These are phyloP conservation scores for Vararia minispora DNA, from an alignment of 768 basidiomycete species.

Conservation along the genomic window DNA sequence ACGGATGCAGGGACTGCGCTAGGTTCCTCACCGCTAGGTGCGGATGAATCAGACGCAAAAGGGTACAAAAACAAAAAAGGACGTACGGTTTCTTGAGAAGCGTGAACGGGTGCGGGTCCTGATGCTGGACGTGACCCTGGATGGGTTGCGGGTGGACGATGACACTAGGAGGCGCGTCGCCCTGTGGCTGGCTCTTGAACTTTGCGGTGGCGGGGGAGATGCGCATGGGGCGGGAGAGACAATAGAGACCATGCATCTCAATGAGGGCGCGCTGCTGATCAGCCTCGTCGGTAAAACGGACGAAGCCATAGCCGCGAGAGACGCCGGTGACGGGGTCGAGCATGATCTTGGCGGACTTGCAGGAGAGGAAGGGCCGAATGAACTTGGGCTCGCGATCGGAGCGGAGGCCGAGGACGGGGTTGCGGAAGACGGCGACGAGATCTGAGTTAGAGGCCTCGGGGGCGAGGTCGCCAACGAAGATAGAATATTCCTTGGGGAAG, in stretches of 20 bases:
- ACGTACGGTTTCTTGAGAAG: too few species aligned
- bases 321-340: slow-evolving; percentile 83
- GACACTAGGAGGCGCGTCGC: too few species aligned
- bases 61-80: too few species aligned
- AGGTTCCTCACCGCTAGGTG: too few species aligned
- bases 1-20: too few species aligned
- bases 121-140: too few species aligned
- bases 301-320: slow-evolving; percentile 87
- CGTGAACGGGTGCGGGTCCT: too few species aligned
- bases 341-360: slow-evolving; percentile 96
- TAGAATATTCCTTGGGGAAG: slow-evolving; percentile 80
- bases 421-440: slow-evolving; percentile 86
- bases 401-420: slow-evolving; percentile 75
- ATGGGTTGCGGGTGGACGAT: too few species aligned
- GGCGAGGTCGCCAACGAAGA: slow-evolving; percentile 90
- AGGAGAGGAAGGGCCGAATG: slow-evolving; percentile 80
- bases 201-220: slow-evolving; percentile 87
- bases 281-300: slow-evolving; percentile 79
- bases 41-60: too few species aligned
- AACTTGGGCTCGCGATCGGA: slow-evolving; percentile 84
- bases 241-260: slow-evolving; percentile 88
- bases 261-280: slow-evolving; percentile 86
- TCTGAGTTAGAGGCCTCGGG: slow-evolving; percentile 94
- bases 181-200: slow-evolving; percentile 61
- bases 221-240: slow-evolving; percentile 84